Conservation (phyloP, 2,329 filamentous ascomycete species). For the Pseudocercospora vitis region DNA sequence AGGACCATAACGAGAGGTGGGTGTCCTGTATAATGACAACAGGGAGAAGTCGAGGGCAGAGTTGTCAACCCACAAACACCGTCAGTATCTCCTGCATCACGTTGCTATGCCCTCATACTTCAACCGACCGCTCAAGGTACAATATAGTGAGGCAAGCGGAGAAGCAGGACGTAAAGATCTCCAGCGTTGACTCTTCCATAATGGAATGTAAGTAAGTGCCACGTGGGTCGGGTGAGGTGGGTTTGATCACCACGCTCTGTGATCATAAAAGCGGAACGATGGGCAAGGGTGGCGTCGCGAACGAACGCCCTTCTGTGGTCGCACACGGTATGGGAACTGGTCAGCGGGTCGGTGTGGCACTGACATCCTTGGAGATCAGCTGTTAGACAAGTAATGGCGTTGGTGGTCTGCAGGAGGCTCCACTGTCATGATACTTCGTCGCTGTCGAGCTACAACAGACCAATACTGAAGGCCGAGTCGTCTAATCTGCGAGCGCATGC, state of each 20-base stretch:
- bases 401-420: background rate
- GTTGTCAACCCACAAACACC: constrained; percentile 9
- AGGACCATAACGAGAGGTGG: constrained; percentile 1
- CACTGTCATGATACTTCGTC: background rate
- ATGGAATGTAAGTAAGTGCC: constrained; percentile 2
- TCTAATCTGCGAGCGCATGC: too few species aligned
- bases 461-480: background rate
- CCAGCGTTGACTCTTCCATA: background rate
- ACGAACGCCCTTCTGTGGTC: constrained; percentile 8
- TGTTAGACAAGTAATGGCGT: background rate
- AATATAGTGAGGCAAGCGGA: background rate
- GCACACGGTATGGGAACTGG: constrained; percentile 11
- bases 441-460: background rate
- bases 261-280: constrained; percentile 10
- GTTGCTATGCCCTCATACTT: constrained; percentile 4
- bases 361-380: constrained; percentile 4
- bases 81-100: constrained; percentile 15
- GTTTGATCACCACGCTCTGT: constrained; percentile 7
- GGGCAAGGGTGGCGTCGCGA: background rate
- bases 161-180: constrained; percentile 9
- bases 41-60: background rate
- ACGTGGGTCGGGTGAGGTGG: constrained; percentile 4
- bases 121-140: background rate
- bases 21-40: too few species aligned
- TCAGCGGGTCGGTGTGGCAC: constrained; percentile 12